These are phyloP conservation scores for Zygosaccharomyces bailii DNA, from an alignment of 805 yeast genomes.

Conservation along the genomic window DNA sequence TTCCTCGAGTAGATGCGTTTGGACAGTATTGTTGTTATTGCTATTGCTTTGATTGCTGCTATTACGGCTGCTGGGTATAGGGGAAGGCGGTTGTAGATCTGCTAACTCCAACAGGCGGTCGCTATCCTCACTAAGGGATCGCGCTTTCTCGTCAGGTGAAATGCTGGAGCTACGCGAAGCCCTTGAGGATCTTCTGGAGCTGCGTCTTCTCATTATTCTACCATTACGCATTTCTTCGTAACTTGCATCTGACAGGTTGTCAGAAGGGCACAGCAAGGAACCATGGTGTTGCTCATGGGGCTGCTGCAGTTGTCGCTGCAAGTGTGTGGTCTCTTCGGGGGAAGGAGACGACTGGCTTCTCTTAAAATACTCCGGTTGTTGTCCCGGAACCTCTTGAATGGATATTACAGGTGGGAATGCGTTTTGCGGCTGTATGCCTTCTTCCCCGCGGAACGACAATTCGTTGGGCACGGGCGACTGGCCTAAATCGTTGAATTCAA, in stretches of 20 bases:
- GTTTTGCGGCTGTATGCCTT: slow-evolving; percentile 4
- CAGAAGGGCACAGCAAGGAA: slow-evolving; percentile 12
- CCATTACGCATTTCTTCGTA: slow-evolving; percentile 31
- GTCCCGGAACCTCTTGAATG: slow-evolving; percentile 25
- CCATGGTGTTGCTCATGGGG: slow-evolving; percentile 11
- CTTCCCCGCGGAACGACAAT: slow-evolving; percentile 3
- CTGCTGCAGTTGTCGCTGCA: slow-evolving; percentile 9
- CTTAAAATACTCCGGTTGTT: slow-evolving; percentile 5
- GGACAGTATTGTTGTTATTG: slow-evolving; percentile 2
- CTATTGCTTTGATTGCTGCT: slow-evolving; percentile 3
- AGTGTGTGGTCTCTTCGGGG: slow-evolving; percentile 6
- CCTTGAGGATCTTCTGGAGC: slow-evolving; percentile 19
- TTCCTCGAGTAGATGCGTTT: slow-evolving; percentile 13
- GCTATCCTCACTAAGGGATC: slow-evolving; percentile 33
- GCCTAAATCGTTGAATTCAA: slow-evolving; percentile 10
- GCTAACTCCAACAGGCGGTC: slow-evolving; percentile 33
- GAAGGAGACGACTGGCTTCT: slow-evolving; percentile 9
- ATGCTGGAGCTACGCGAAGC: slow-evolving; percentile 15
- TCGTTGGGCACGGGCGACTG: slow-evolving; percentile 6
- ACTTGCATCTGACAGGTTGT: slow-evolving; percentile 9
- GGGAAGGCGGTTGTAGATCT: slow-evolving; percentile 20
- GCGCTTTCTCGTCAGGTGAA: slow-evolving; percentile 31
- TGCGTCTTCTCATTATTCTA: slow-evolving; percentile 25
- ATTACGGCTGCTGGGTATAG: slow-evolving; percentile 9
- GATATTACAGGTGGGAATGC: slow-evolving; percentile 27